Evolutionary conservation across 768 basidiomycete genomes (phyloP), one percentile per base, ranked within the genome.

Genomic region (Rhizopogon vesiculosus): DNA sequence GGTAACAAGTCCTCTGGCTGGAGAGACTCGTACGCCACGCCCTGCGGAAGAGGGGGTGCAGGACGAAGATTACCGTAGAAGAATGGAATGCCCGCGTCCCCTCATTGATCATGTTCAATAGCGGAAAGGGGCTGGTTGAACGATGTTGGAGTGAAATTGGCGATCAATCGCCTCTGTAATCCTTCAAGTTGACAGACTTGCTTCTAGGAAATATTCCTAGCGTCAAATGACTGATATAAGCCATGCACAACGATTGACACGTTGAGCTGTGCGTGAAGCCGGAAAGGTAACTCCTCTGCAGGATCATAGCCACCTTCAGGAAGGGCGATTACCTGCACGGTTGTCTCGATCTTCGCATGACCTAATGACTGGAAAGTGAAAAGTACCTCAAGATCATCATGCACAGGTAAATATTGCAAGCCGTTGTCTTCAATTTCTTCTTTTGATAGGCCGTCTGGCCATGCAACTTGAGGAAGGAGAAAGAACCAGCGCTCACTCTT

Each of bases 41-140:
- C 60, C 7, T 76, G 71, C 2, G 70, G 67, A 6, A 87, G 67
- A 8, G 70, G 61, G 0, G 85, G 84, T 1, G 93, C 91, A 2
- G 91, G 82, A 9, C 74, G 66, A 29, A 95, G 75, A 42, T 80
- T 74, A 9, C 83, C 79, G 62, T 90, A 92, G 62, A 94, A 87
- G 59, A 84, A 81, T 0, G 88, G 80, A 25, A 93, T 84, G 38
- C 83, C 83, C 18, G 78, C 75, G 3, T 74, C 65, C 8, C 74
- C 63, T 35, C 7, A 22, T 35, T 19, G 8, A 15, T 48, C 18
- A n/a, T 61, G 61, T 52, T 62, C 62, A 6, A 25, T 3, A 25
- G 25, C 25, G 25, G 25, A 25, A 25, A 56, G 51, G 15, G 54
- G 19, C 9, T 40, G 49, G 44, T 50, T 46, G 44, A 61, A 45